These are phyloP conservation scores for Colletotrichum sansevieriae DNA, from an alignment of 2,329 filamentous ascomycete species.

Conservation along the genomic window DNA sequence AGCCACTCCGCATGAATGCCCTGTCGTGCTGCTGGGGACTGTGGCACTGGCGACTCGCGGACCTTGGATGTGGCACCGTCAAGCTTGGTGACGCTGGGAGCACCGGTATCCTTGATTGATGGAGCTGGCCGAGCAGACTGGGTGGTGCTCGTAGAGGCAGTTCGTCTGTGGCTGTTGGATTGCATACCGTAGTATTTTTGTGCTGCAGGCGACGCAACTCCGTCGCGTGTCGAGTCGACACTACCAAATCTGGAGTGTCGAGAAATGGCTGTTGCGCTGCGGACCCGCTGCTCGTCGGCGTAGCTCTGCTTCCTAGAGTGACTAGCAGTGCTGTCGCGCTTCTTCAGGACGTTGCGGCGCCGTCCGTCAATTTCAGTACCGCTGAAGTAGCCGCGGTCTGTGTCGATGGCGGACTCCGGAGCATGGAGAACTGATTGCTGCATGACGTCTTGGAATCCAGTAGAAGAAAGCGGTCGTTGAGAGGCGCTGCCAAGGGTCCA, in stretches of 20 bases:
- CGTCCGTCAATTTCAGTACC: constrained; percentile 85
- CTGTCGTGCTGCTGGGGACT: constrained; percentile 57
- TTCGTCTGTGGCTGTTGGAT: constrained; percentile 65
- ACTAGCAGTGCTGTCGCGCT: constrained; percentile 71
- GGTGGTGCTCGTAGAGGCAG: constrained; percentile 71
- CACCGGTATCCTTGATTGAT: constrained; percentile 65
- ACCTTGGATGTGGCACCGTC: constrained; percentile 56
- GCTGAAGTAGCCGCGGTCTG: constrained; percentile 94
- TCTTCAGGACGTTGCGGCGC: constrained; percentile 83
- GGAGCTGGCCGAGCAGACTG: constrained; percentile 65
- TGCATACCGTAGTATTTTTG: constrained; percentile 78
- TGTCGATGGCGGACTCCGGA: constrained; percentile 68
- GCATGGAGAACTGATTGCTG: constrained; percentile 53
- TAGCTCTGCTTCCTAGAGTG: constrained; percentile 83
- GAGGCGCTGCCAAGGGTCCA: constrained; percentile 73
- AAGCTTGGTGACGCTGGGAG: constrained; percentile 72
- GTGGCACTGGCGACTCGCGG: constrained; percentile 57
- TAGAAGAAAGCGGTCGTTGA: constrained; percentile 65
- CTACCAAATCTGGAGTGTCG: constrained; percentile 85
- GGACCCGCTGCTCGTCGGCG: constrained; percentile 77
- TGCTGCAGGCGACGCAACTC: constrained; percentile 69
- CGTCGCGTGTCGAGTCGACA: constrained; percentile 78
- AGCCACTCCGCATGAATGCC: constrained; percentile 69
- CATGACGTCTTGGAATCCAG: constrained; percentile 61
- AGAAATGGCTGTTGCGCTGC: constrained; percentile 74